Percentiles rank a stretch among this genome's conserved stretches.
phyloP scores from a whole-genome alignment of 345 rosid genomes.

The Crucihimalaya himalaica region DNA sequence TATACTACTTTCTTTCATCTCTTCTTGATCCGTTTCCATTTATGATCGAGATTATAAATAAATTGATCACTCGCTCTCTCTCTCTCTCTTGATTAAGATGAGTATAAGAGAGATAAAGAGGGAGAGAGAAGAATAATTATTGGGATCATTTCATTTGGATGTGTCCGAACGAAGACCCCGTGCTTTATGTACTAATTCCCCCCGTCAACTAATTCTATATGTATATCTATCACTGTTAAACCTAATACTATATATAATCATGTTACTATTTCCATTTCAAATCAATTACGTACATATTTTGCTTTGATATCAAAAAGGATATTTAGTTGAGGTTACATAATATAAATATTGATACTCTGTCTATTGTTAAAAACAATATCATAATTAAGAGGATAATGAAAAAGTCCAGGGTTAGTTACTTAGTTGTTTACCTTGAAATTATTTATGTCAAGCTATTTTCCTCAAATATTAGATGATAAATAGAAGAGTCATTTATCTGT shows the following conservation, averaged over 20 bases:
- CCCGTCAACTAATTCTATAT: slow-evolving; percentile 8
- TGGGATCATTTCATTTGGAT: slow-evolving; percentile 30
- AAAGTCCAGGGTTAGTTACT: not conserved
- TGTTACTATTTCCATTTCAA: no score
- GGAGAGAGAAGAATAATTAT: slow-evolving; percentile 13
- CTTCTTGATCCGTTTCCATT: slow-evolving; percentile 30
- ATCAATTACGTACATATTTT: no score
- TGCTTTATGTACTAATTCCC: slow-evolving; percentile 29
- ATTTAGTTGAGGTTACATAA: not conserved
- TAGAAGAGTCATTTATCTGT: not conserved
- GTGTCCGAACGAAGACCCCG: slow-evolving; percentile 23
- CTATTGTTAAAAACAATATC: not conserved
- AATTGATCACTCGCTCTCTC: no score
- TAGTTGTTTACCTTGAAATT: not conserved
- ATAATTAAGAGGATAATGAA: not conserved
- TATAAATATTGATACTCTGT: not conserved
- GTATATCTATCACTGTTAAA: not conserved
- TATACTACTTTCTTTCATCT: slow-evolving; percentile 53
- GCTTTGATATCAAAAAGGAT: no score
- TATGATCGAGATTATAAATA: no score
- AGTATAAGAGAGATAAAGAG: not conserved
- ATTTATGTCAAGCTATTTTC: not conserved
- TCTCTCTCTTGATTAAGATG: not conserved
- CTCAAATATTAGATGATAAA: not conserved
- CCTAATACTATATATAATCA: not conserved